Base-by-base conservation (phyloP, 441 rosid species). In the Dalechampia spathulata region DNA sequence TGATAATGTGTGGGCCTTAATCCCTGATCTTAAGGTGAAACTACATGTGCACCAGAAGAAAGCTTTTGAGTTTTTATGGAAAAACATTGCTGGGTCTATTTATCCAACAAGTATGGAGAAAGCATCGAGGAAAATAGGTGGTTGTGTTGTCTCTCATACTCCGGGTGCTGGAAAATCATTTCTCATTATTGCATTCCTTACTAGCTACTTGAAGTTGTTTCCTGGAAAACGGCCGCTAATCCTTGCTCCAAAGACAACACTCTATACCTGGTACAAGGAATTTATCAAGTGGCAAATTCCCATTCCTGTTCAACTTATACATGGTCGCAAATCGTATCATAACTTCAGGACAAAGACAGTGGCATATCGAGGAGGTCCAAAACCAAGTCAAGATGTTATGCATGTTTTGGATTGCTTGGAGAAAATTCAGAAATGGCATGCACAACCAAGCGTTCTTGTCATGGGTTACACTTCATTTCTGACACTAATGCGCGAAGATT, bases 131-230 rank as follows among this genome's bases (percentile, higher is more conserved):
- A 77, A 67, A 14, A 74, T 67, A 2, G 99, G 97, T 26, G 97
- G 99, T 30, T 92, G 99, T 68, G 97, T 83, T 17, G 60, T 92
- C 41, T 92, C 97, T 68, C 97, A 92, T 69, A 61, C 99, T 20
- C 97, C 99, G 0, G 99, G 97, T 49, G 91, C 97, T 37, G 99
- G 99, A 36, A 92, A 92, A 72, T 85, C 94, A 22, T 86, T 92
- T 66, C 90, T 92, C 60, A 83, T 89, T 23, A 92, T 92, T 11
- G 94, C 99, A 21, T 92, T 92, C 65, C 96, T 89, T 26, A 69
- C 70, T 17, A 92, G 99, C 87, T 92, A 81, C 88, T 66, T 92
- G 67, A 86, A 77, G 79, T 63, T 92, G 57, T 89, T 86, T 64
- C 99, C 99, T 0, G 90, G 88, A 49, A 85, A 82, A 62, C 76